Conservation (phyloP, 164 flowering plant genomes). For the Magnolia sinica region DNA sequence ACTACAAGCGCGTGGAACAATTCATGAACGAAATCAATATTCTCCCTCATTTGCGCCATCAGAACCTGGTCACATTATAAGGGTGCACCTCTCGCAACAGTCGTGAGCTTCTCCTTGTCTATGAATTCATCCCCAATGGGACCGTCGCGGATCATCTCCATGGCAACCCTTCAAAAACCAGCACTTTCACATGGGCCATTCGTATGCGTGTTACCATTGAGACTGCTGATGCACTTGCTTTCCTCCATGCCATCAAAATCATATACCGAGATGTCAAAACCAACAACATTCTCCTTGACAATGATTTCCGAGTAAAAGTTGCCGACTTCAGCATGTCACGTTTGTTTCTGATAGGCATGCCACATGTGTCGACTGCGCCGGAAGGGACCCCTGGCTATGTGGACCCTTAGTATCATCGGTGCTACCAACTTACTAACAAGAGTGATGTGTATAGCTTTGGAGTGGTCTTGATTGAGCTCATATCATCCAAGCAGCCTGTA, state of each 20-base stretch:
- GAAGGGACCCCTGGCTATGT: constrained; percentile 87
- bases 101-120: constrained; percentile 74
- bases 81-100: constrained; percentile 73
- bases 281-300: constrained; percentile 71
- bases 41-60: constrained; percentile 59
- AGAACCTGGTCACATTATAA: constrained; percentile 63
- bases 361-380: constrained; percentile 78
- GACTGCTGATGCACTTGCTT: constrained; percentile 60
- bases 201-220: constrained; percentile 71
- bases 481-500: constrained; percentile 64
- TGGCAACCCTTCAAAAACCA: constrained; percentile 28
- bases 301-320: constrained; percentile 57
- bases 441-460: constrained; percentile 94
- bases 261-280: constrained; percentile 81
- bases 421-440: no score
- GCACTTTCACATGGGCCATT: constrained; percentile 48
- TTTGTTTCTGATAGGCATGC: constrained; percentile 51
- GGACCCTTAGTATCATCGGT: constrained; percentile 79
- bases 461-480: constrained; percentile 67
- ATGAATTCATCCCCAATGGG: constrained; percentile 65
- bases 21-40: constrained; percentile 71
- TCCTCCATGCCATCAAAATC: constrained; percentile 67
- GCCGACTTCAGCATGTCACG: constrained; percentile 81
- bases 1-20: constrained; percentile 55
- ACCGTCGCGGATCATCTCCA: constrained; percentile 79